These are phyloP conservation scores for Yamadazyma sp. DNA, from an alignment of 1,139 yeast genomes.

Conservation along the genomic window DNA sequence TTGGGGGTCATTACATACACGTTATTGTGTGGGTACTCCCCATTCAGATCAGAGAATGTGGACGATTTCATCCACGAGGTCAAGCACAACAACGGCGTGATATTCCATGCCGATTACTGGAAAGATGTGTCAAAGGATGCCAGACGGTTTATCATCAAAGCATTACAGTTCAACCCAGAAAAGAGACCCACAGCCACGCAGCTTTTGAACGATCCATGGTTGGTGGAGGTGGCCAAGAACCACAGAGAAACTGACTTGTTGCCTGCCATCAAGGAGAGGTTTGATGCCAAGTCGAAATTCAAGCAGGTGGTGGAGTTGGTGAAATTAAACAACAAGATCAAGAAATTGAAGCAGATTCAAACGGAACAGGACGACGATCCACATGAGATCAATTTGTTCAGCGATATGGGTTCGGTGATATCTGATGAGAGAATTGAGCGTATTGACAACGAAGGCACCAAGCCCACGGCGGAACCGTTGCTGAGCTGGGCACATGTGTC, in stretches of 20 bases:
- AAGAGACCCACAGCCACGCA: conserved; percentile 67
- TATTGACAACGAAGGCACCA: conserved; percentile 15
- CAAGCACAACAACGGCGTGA: conserved; percentile 62
- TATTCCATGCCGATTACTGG: conserved; percentile 90
- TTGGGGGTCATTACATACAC: conserved; percentile 91
- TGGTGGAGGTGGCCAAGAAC: conserved; percentile 47
- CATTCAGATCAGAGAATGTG: conserved; percentile 83
- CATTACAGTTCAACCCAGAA: conserved; percentile 64
- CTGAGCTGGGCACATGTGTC: conserved; percentile 8
- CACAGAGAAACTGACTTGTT: conserved; percentile 61
- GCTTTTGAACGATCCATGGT: conserved; percentile 70
- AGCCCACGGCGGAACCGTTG: conserved; percentile 4
- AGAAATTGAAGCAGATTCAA: conserved; percentile 57
- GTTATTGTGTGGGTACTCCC: conserved; percentile 87
- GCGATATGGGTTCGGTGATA: conserved; percentile 27
- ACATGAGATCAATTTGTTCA: conserved; percentile 43
- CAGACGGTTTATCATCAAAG: conserved; percentile 64
- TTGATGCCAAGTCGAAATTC: conserved; percentile 83
- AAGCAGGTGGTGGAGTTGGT: conserved; percentile 85
- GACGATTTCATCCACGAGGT: conserved; percentile 81
- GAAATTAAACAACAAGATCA: conserved; percentile 69
- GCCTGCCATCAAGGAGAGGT: conserved; percentile 65
- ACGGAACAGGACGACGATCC: conserved; percentile 58
- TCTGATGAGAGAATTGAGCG: conserved; percentile 5
- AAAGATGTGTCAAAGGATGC: conserved; percentile 72